Conservation (phyloP, 306 rosid genomes). For the Astragalus membranaceus region DNA sequence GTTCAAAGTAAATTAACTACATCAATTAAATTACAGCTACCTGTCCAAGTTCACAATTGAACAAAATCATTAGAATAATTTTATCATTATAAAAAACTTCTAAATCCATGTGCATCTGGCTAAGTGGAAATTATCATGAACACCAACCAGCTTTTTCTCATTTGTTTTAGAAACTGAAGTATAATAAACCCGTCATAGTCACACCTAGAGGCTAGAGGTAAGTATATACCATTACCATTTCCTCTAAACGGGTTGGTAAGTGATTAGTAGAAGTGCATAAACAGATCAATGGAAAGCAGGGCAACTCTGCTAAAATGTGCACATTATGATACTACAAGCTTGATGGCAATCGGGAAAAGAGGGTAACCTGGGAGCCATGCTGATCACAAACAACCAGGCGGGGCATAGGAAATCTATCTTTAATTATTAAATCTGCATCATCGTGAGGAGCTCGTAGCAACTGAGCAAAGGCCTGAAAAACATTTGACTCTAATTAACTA, state of each 20-base stretch:
- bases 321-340: not conserved
- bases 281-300: not conserved
- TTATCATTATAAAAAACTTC: not conserved
- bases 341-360: not conserved
- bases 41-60: not conserved
- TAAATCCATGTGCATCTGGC: not conserved
- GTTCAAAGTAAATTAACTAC: not conserved
- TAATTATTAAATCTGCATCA: constrained; percentile 63
- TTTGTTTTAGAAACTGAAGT: not conserved
- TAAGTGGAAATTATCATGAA: not conserved
- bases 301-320: not conserved
- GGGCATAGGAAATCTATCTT: constrained; percentile 95
- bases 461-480: constrained; percentile 80
- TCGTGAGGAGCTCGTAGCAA: constrained; percentile 80
- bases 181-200: not conserved
- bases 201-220: not conserved
- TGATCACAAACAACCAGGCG: constrained; percentile 96
- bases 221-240: not conserved
- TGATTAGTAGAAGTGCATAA: not conserved
- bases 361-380: constrained; percentile 88
- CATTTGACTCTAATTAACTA: constrained; percentile 4
- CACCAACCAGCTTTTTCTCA: not conserved
- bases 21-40: not conserved
- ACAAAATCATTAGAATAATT: not conserved
- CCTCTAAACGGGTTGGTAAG: not conserved